Percentiles rank a stretch among this genome's conserved stretches.
Evolutionary conservation across 2,329 filamentous ascomycete genomes (phyloP).

Genomic region (Coniochaeta sp.): DNA sequence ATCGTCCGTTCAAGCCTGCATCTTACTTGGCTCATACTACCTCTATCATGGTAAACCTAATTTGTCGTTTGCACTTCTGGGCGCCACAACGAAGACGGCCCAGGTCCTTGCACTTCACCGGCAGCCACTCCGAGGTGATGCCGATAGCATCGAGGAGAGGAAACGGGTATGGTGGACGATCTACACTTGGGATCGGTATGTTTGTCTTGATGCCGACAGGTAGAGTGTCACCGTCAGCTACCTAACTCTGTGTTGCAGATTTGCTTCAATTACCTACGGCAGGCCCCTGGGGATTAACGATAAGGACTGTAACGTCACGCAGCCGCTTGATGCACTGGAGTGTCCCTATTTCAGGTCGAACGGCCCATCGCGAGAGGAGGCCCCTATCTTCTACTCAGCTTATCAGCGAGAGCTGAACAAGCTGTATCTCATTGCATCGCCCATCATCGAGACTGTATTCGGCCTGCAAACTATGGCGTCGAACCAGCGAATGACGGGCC

Average conservation of each 20-base stretch:
- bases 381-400: not conserved
- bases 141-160: not conserved
- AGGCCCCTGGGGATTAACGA: not conserved
- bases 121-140: not conserved
- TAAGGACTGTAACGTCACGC: not conserved
- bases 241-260: not conserved
- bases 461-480: not conserved
- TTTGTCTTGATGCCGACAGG: not conserved
- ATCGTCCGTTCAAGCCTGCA: not conserved
- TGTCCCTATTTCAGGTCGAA: not conserved
- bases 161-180: not conserved
- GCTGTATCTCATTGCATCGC: not conserved
- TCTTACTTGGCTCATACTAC: not conserved
- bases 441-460: not conserved
- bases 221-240: not conserved
- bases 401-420: not conserved
- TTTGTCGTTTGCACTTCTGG: not conserved
- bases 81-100: not conserved
- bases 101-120: not conserved
- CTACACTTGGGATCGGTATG: not conserved
- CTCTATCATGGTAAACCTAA: not conserved
- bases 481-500: not conserved
- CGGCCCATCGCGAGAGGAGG: not conserved
- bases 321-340: not conserved
- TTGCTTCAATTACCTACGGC: not conserved